Percentiles rank a stretch among this genome's conserved stretches.
These are phyloP conservation scores for Komagataella mondaviorum DNA, from an alignment of 805 yeast genomes.

Conservation along the genomic window DNA sequence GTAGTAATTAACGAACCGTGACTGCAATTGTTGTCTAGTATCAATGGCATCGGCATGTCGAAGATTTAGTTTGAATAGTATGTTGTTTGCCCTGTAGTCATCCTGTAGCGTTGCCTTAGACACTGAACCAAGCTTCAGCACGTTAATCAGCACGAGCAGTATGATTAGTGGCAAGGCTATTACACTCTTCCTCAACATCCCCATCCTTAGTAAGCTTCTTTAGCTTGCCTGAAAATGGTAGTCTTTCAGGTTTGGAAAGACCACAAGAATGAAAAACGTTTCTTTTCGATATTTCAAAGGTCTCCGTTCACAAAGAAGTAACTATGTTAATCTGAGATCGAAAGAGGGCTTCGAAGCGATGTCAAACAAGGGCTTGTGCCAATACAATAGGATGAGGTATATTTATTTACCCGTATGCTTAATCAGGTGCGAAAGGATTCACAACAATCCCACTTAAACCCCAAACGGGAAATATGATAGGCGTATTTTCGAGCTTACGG, in stretches of 20 bases:
- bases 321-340: background rate
- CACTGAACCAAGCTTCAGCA: background rate
- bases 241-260: background rate
- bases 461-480: constrained; percentile 1
- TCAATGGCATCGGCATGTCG: constrained; percentile 2
- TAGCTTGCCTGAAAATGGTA: background rate
- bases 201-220: background rate
- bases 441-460: background rate
- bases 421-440: background rate
- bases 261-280: background rate
- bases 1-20: constrained; percentile 18
- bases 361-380: background rate
- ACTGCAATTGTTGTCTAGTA: constrained; percentile 15
- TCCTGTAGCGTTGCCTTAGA: background rate
- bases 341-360: background rate
- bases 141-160: background rate
- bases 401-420: background rate
- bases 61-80: background rate
- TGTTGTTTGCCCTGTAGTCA: constrained; percentile 1
- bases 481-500: background rate
- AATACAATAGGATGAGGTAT: background rate
- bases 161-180: background rate
- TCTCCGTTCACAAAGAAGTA: background rate
- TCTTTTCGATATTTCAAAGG: background rate
- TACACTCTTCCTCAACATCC: background rate